Percentiles rank a stretch among this genome's conserved stretches.
These are phyloP conservation scores for Clitopilus passeckerianus DNA, from an alignment of 768 basidiomycete species.

Conservation along the genomic window DNA sequence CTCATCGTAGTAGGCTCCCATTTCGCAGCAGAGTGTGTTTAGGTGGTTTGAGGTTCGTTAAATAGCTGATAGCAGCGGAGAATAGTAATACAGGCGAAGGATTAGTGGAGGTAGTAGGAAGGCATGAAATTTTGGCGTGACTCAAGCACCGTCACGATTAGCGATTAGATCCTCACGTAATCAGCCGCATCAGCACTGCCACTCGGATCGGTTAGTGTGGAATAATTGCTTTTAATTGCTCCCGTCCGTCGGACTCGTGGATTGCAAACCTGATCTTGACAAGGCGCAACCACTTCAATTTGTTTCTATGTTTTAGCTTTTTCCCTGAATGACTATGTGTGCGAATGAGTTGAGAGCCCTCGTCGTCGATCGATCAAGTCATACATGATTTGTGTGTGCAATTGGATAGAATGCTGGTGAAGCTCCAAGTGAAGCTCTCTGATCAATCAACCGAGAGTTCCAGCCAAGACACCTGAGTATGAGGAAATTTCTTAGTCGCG, in stretches of 20 bases:
- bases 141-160: slow-evolving; percentile 5
- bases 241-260: too few relatives aligned
- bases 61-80: background rate
- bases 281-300: too few relatives aligned
- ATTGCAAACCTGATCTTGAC: too few relatives aligned
- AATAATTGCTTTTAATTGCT: too few relatives aligned
- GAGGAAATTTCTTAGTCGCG: too few relatives aligned
- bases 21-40: slow-evolving; percentile 16
- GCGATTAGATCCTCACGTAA: background rate
- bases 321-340: too few relatives aligned
- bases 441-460: background rate
- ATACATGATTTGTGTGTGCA: background rate
- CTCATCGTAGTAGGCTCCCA: slow-evolving; percentile 94
- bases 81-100: background rate
- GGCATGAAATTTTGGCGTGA: slow-evolving; percentile 15
- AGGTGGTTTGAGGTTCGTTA: background rate
- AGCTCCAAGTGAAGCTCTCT: background rate
- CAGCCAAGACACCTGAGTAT: too few relatives aligned
- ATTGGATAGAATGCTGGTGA: background rate
- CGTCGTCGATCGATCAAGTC: background rate
- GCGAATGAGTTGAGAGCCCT: background rate
- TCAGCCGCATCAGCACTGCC: background rate
- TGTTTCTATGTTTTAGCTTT: background rate
- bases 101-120: background rate
- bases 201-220: background rate